phyloP scores from a whole-genome alignment of 2,329 filamentous ascomycete species.

The Dactylellina parvicollis region DNA sequence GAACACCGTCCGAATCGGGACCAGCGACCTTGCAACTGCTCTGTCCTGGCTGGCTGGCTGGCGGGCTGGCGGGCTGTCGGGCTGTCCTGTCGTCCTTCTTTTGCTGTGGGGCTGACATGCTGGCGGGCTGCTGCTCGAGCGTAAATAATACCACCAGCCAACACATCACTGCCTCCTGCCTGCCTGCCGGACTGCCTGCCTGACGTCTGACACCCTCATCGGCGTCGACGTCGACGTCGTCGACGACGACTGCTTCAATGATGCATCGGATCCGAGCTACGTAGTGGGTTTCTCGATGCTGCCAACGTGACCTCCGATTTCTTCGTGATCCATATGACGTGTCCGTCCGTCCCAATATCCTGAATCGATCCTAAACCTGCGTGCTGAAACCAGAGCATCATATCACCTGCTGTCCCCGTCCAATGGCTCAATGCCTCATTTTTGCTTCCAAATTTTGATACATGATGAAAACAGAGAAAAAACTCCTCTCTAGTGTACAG shows the following conservation, averaged over 20 bases:
- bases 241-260: constrained; percentile 1
- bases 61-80: too few species aligned
- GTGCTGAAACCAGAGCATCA: constrained; percentile 35
- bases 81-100: too few species aligned
- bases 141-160: constrained; percentile 36
- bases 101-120: constrained; percentile 54
- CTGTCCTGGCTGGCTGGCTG: constrained; percentile 33
- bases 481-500: constrained; percentile 26
- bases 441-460: not conserved
- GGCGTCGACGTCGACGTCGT: constrained; percentile 14
- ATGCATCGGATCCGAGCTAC: too few species aligned
- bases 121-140: not conserved
- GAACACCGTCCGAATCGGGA: constrained; percentile 19
- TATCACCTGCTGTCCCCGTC: not conserved
- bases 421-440: constrained; percentile 3
- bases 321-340: constrained; percentile 53
- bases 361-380: constrained; percentile 14
- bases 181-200: too few species aligned
- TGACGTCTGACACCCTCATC: constrained; percentile 45
- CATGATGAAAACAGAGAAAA: constrained; percentile 20
- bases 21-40: constrained; percentile 18
- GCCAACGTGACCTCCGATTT: constrained; percentile 46
- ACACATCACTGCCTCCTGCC: constrained; percentile 52
- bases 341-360: constrained; percentile 29
- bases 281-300: constrained; percentile 1